Conservation (phyloP, 805 yeast genomes). For the Kodamaea sagamina region DNA sequence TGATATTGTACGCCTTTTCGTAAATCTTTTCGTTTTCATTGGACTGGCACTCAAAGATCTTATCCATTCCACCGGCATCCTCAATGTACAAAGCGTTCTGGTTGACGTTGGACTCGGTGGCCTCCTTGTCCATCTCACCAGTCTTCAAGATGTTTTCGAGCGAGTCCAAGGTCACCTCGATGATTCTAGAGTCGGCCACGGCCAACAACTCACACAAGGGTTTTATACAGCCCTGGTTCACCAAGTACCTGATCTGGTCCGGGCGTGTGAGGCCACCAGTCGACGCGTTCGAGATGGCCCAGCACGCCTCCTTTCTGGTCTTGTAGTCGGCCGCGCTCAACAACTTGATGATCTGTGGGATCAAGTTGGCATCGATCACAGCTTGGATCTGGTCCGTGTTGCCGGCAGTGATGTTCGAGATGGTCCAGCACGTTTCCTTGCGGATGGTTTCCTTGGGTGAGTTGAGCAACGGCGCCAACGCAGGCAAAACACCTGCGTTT, state of each 20-base stretch:
- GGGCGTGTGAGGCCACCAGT: slow-evolving; percentile 93
- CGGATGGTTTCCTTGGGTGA: slow-evolving; percentile 90
- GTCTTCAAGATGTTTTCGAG: slow-evolving; percentile 89
- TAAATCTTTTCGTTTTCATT: slow-evolving; percentile 91
- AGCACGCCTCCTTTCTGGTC: slow-evolving; percentile 97
- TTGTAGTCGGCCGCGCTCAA: slow-evolving; percentile 83
- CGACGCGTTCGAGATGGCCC: slow-evolving; percentile 98
- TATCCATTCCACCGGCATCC: slow-evolving; percentile 98
- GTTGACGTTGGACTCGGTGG: slow-evolving; percentile 66
- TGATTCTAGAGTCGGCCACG: slow-evolving; percentile 86
- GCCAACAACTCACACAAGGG: slow-evolving; percentile 91
- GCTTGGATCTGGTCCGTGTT: slow-evolving; percentile 94
- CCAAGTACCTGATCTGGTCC: slow-evolving; percentile 90
- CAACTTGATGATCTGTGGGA: slow-evolving; percentile 87
- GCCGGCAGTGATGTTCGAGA: slow-evolving; percentile 97
- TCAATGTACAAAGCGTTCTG: slow-evolving; percentile 90
- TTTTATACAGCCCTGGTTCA: slow-evolving; percentile 93
- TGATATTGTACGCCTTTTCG: slow-evolving; percentile 84
- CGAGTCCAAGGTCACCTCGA: slow-evolving; percentile 94
- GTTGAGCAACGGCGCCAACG: slow-evolving; percentile 73
- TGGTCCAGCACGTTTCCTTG: slow-evolving; percentile 99
- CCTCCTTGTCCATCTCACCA: slow-evolving; percentile 90
- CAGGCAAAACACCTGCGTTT: slow-evolving; percentile 88
- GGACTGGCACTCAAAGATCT: slow-evolving; percentile 88
- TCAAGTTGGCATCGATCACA: slow-evolving; percentile 89